Evolutionary conservation across 306 rosid species (phyloP), one percentile per base, ranked within the genome.

Genomic region (Leucaena leucocephala): DNA sequence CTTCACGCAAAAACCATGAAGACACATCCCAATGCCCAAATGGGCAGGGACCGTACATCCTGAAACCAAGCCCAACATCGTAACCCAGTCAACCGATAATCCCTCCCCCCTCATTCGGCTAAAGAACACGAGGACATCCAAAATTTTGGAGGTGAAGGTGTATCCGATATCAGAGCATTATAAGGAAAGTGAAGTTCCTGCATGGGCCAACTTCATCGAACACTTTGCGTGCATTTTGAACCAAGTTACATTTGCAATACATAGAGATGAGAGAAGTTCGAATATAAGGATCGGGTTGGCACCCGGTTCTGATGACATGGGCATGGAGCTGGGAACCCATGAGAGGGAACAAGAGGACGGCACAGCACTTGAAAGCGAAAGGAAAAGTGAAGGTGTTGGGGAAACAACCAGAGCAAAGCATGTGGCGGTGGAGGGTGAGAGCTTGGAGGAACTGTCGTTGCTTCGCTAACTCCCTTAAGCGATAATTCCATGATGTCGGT

Each of bases 321-420:
- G 86, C 80, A 44, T 94, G 98, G 84, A 94, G 78, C 12, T 85
- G 91, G 4, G 84, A 78, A 0, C 90, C 98, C 16, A 86, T 78
- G 17, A 85, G 49, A 55, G 94, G 89, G 39, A 88, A 88, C 4
- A 89, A 82, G 68, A 92, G 92, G 27, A 87, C 75, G 44, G 97
- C 97, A 66, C 94, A 92, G 8, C 95, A 92, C 72, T 94, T 94
- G 94, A 94, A 90, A 59, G 84, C 89, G 63, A 91, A 89, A 2
- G 98, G 97, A 80, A 92, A 94, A 4, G 97, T 89, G 87, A 91
- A 94, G 58, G 90, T 81, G 83, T 89, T 82, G 71, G 97, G 97
- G 39, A 82, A 74, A 77, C 80, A 84, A 17, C 90, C 93, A 57
- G 80, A 86, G 7, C 95, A 91, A 79, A 94, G 97, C 89, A 92